Evolutionary conservation across 306 rosid species (phyloP).

Genomic region (Pueraria montana): DNA sequence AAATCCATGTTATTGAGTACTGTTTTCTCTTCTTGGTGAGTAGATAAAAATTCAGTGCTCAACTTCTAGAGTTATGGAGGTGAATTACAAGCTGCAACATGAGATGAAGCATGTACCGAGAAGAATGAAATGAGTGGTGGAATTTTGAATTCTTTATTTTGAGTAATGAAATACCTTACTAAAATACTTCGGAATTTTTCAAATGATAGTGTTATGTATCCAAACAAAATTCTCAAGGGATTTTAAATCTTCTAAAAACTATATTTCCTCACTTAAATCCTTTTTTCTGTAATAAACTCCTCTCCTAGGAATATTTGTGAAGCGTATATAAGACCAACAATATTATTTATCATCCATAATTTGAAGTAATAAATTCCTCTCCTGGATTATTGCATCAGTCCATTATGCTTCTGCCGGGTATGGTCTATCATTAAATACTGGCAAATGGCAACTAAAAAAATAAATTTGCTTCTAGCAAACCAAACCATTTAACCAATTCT

Average conservation of each 20-base stretch:
- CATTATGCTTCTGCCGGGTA: background rate
- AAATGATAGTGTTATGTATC: background rate
- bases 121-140: background rate
- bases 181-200: background rate
- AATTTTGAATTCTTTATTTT: background rate
- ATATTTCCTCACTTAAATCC: background rate
- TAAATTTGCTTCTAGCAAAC: background rate
- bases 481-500: background rate
- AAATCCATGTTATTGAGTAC: background rate
- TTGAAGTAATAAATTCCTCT: background rate
- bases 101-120: background rate
- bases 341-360: background rate
- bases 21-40: background rate
- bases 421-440: conserved; percentile 2
- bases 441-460: background rate
- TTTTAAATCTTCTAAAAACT: background rate
- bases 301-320: no score
- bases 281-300: background rate
- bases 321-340: no score
- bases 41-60: background rate
- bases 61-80: background rate
- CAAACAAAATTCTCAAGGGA: background rate
- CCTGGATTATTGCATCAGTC: background rate
- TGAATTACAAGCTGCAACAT: background rate
- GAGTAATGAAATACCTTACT: background rate